These are phyloP conservation scores for Wickerhamomyces canadensis DNA, from an alignment of 805 yeast genomes.

Conservation along the genomic window DNA sequence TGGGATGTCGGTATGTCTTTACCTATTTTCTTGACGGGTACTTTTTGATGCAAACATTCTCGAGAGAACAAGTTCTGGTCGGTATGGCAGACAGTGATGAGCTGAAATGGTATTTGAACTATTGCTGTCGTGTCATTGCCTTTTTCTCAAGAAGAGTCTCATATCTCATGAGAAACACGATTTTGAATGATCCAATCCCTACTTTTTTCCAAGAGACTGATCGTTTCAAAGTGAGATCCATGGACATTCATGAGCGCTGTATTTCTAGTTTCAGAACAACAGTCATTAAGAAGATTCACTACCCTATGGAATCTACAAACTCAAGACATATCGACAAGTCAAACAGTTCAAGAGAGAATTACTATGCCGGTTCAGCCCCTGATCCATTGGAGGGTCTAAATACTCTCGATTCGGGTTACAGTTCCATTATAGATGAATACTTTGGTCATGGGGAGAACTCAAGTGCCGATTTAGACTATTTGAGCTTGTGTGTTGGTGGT, in stretches of 20 bases:
- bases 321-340: not conserved
- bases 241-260: conserved; percentile 5
- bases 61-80: not conserved
- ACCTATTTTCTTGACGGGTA: conserved; percentile 3
- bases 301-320: conserved; percentile 3
- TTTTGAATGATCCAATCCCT: conserved; percentile 3
- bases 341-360: not conserved
- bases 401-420: too few species aligned
- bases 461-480: not conserved
- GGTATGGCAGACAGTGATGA: not conserved
- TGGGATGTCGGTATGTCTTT: conserved; percentile 4
- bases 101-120: conserved; percentile 1
- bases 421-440: too few species aligned
- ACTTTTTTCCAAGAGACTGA: not conserved
- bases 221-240: conserved; percentile 3
- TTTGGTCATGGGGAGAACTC: not conserved
- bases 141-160: conserved; percentile 5
- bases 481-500: not conserved
- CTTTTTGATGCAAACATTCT: not conserved
- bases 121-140: conserved; percentile 2
- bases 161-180: conserved; percentile 3
- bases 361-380: too few species aligned
- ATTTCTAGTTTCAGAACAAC: conserved; percentile 1
- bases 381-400: too few species aligned
- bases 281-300: conserved; percentile 1